A percentile compares a stretch with the other conserved stretches of the same genome.
Conservation (phyloP, 192 early-diverging fungal genomes). For the Umbelopsis sp. region DNA sequence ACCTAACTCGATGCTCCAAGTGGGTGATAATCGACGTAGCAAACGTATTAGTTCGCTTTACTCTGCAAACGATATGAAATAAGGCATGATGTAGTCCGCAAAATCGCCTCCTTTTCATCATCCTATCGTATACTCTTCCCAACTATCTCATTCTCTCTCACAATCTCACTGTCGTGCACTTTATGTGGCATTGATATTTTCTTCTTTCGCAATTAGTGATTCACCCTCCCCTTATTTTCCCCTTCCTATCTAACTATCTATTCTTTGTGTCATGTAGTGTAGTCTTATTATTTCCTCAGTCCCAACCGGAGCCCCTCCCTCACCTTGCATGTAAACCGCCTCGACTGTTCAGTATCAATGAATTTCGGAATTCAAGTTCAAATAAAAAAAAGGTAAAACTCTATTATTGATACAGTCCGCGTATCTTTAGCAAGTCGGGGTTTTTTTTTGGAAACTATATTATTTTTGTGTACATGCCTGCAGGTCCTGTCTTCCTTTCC, state of each 20-base stretch:
- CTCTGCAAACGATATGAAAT: constrained; percentile 7
- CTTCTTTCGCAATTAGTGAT: neutral
- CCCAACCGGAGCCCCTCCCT: neutral
- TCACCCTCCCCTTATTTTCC: neutral
- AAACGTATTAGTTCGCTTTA: constrained; percentile 9
- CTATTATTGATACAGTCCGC: too few relatives aligned
- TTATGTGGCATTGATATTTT: neutral
- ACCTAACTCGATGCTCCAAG: neutral
- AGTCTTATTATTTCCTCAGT: neutral
- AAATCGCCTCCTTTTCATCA: too few relatives aligned
- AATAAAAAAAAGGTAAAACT: too few relatives aligned
- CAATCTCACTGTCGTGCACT: neutral
- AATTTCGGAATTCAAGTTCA: too few relatives aligned
- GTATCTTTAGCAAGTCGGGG: neutral
- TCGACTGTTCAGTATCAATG: neutral
- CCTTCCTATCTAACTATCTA: constrained; percentile 6
- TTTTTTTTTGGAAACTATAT: too few relatives aligned
- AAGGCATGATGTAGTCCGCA: neutral
- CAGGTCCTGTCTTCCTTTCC: too few relatives aligned
- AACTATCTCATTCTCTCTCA: neutral
- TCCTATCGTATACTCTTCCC: neutral
- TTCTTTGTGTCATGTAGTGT: constrained; percentile 18
- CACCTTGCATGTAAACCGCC: neutral
- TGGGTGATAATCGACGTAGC: constrained; percentile 9
- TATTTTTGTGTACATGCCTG: too few relatives aligned